Percentiles rank a stretch among this genome's conserved stretches.
Conservation (phyloP, 2,329 filamentous ascomycete species). For the Exophiala sp. region DNA sequence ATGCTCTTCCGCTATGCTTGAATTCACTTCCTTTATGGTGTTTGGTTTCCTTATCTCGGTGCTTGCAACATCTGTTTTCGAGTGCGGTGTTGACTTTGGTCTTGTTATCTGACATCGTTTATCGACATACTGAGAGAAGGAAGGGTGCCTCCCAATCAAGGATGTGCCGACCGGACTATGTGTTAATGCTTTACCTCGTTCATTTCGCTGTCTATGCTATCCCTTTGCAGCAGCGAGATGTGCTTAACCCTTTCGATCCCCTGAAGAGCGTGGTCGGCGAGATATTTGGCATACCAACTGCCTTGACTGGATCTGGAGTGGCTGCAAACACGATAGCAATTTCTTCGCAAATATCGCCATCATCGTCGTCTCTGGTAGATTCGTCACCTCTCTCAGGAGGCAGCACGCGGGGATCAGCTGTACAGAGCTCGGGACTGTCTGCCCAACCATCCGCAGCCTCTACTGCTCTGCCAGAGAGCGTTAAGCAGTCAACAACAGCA, state of each 20-base stretch:
- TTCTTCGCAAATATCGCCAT: neutral
- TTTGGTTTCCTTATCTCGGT: neutral
- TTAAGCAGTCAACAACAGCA: slow-evolving; percentile 4
- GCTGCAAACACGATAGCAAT: neutral
- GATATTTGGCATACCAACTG: slow-evolving; percentile 8
- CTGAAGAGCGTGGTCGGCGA: slow-evolving; percentile 18
- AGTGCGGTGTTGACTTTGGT: too few species aligned
- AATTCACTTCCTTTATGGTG: too few species aligned
- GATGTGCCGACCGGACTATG: neutral
- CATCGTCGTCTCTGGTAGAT: neutral
- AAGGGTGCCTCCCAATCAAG: neutral
- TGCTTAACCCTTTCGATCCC: slow-evolving; percentile 2
- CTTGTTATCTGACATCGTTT: neutral
- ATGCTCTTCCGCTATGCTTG: too few species aligned
- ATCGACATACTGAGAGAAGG: neutral
- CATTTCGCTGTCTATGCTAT: slow-evolving; percentile 4
- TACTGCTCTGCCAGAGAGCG: neutral
- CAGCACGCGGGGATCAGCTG: neutral
- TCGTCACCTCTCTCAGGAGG: neutral
- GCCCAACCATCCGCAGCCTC: neutral
- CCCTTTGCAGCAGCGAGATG: neutral
- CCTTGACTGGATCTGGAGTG: neutral
- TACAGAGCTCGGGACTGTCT: neutral
- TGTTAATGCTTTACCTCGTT: slow-evolving; percentile 2
- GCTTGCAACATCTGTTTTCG: too few species aligned